phyloP scores from a whole-genome alignment of 2,329 filamentous ascomycete species.

The Calonectria honghensis region DNA sequence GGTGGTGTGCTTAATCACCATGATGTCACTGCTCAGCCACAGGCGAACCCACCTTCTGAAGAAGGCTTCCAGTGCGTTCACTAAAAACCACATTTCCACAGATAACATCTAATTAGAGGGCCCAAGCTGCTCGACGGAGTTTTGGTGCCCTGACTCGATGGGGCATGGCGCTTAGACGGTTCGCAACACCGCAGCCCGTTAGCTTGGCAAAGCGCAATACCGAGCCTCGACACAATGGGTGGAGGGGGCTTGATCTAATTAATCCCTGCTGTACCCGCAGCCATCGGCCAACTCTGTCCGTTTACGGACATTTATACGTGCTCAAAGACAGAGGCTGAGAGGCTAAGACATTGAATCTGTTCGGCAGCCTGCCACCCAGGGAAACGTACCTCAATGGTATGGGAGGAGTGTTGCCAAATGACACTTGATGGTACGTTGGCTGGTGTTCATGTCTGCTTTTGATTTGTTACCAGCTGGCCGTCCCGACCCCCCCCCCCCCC shows the following conservation, averaged over 20 bases:
- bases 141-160: slow-evolving; percentile 47
- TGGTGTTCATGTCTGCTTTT: slow-evolving; percentile 7
- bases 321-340: not conserved
- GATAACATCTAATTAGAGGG: slow-evolving; percentile 39
- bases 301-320: slow-evolving; percentile 24
- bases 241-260: slow-evolving; percentile 27
- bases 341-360: slow-evolving; percentile 12
- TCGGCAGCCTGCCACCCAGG: slow-evolving; percentile 5
- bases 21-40: slow-evolving; percentile 52
- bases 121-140: slow-evolving; percentile 37
- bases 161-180: slow-evolving; percentile 38
- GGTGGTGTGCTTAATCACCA: slow-evolving; percentile 39
- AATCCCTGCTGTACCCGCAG: slow-evolving; percentile 19
- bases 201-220: slow-evolving; percentile 50
- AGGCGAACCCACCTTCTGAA: slow-evolving; percentile 44
- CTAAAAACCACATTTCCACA: slow-evolving; percentile 43
- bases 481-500: slow-evolving; percentile 36
- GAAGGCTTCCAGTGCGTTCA: slow-evolving; percentile 36
- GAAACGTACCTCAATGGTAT: not conserved
- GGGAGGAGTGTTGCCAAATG: not conserved
- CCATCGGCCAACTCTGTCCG: slow-evolving; percentile 26
- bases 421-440: slow-evolving; percentile 6
- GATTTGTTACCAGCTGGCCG: slow-evolving; percentile 43
- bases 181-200: slow-evolving; percentile 39
- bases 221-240: slow-evolving; percentile 43